Percentiles rank a stretch among this genome's conserved stretches.
These are phyloP conservation scores for Monilinia aucupariae DNA, from an alignment of 2,329 filamentous ascomycete species.

Conservation along the genomic window DNA sequence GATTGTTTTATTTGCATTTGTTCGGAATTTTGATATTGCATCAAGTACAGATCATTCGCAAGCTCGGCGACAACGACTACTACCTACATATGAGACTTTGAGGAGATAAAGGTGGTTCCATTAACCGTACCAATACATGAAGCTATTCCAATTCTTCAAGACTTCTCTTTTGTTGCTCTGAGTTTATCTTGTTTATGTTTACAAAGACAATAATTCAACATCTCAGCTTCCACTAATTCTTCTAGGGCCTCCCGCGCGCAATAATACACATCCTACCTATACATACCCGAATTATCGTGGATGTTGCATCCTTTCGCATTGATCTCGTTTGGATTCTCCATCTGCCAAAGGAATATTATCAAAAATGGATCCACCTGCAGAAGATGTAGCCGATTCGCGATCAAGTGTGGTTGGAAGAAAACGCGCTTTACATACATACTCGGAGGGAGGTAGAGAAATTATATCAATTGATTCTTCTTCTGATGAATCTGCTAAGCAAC, in stretches of 20 bases:
- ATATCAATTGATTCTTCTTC: slow-evolving; percentile 15
- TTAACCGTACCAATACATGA: not conserved
- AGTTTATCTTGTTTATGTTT: not conserved
- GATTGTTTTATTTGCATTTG: no score
- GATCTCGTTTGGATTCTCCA: not conserved
- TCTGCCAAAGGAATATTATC: not conserved
- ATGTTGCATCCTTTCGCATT: not conserved
- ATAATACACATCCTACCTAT: not conserved
- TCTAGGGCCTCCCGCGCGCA: slow-evolving; percentile 3
- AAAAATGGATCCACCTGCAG: slow-evolving; percentile 2
- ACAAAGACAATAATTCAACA: not conserved
- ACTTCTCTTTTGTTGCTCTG: not conserved
- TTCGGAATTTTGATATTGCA: no score
- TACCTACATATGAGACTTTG: not conserved
- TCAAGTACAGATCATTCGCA: not conserved
- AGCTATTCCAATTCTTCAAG: not conserved
- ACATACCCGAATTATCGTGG: not conserved
- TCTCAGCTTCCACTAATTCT: slow-evolving; percentile 13
- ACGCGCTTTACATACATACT: slow-evolving; percentile 13
- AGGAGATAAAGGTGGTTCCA: not conserved
- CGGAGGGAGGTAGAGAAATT: not conserved
- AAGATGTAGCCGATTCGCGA: slow-evolving; percentile 15
- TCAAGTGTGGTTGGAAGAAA: slow-evolving; percentile 10
- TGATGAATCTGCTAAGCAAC: slow-evolving; percentile 5
- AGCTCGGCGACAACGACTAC: no score